phyloP scores from a whole-genome alignment of 129 eudicot genomes.

The Lactuca saligna region DNA sequence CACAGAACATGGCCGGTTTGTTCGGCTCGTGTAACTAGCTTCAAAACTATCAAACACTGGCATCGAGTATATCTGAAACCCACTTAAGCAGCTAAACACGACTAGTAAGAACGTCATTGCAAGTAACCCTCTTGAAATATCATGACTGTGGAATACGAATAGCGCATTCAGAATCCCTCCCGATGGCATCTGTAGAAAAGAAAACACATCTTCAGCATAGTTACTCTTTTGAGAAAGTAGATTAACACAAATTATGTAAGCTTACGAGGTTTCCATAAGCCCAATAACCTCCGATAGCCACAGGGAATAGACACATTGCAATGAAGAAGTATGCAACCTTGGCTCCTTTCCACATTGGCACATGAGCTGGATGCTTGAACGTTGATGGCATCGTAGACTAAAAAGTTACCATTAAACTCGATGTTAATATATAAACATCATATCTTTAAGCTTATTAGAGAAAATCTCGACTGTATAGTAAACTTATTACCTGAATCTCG shows the following conservation, averaged over 20 bases:
- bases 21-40: conserved; percentile 86
- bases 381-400: conserved; percentile 77
- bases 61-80: conserved; percentile 71
- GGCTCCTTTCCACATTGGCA: conserved; percentile 91
- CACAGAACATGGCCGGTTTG: conserved; percentile 82
- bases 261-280: conserved; percentile 96
- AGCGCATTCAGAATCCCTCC: conserved; percentile 68
- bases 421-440: neutral
- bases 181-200: conserved; percentile 65
- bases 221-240: neutral
- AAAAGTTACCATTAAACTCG: neutral
- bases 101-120: conserved; percentile 48
- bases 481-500: conserved; percentile 67
- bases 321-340: conserved; percentile 63
- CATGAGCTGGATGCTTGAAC: conserved; percentile 60
- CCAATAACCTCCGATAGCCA: conserved; percentile 97
- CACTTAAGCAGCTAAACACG: conserved; percentile 59
- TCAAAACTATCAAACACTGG: conserved; percentile 94
- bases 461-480: too few species aligned
- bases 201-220: neutral
- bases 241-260: neutral
- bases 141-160: conserved; percentile 44
- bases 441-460: neutral
- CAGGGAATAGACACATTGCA: conserved; percentile 78
- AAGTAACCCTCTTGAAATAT: conserved; percentile 48